Base-by-base conservation (phyloP, 768 basidiomycete genomes). In the Pulveroboletus sp. region DNA sequence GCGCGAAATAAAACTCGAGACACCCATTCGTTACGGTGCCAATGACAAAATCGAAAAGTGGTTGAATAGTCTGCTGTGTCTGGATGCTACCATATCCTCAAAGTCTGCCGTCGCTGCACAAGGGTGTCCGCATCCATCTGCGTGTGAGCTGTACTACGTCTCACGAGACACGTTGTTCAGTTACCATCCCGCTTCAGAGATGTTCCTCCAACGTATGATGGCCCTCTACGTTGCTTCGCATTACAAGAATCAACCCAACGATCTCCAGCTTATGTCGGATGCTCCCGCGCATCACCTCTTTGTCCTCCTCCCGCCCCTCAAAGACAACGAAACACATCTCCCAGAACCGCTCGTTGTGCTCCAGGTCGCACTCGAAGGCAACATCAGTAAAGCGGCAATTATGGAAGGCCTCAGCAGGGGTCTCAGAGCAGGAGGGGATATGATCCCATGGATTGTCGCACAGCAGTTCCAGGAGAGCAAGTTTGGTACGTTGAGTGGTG, bases 241-340 rank as follows among this genome's bases (percentile, higher is more conserved):
- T 66, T 99, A 99, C 75, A 99, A 99, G 71, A 99, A 98, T 68
- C 91, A 94, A 62, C 97, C 97, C 17, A 98, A 99, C 64, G 97
- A 99, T 65, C 77, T 99, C n/a, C 95, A 98, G 67, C 79, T 99
- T 43, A 81, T 98, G 67, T 90, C 88, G 11, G 97, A 99, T 59
- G 97, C 97, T 1, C 97, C 97, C 0, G 94, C 93, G 1, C 95
- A 98, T 63, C 91, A 94, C 60, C 78, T 99, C 13, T 99, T 98
- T 56, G 97, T 99, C 1, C 80, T 99, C 0, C 75, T 98, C 2
- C 94, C 94, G 0, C 97, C 97, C 0, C 77, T 98, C 41, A 84
- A 87, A 60, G 89, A 94, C 47, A 88, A 94, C 52, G 91, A 93
- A 64, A 85, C 78, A n/a, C 80, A 85, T 41, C 77, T 99, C 1